Percentiles rank a stretch among this genome's conserved stretches.
Conservation (phyloP, 1,284 basidiomycete species). For the Schizophyllum amplum region DNA sequence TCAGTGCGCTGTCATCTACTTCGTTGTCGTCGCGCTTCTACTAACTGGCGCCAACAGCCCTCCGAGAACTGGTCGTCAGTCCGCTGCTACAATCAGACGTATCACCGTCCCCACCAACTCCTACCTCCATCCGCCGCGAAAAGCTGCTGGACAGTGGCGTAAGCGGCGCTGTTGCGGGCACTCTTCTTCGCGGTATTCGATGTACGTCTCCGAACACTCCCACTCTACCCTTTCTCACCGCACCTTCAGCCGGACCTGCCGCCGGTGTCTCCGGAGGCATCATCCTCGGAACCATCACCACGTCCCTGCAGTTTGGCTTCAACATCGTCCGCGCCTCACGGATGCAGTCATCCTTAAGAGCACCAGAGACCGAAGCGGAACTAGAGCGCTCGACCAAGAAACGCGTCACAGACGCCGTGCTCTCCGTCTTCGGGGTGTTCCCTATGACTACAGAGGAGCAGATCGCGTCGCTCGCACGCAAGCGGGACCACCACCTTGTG, state of each 20-base stretch:
- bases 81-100: slow-evolving; percentile 40
- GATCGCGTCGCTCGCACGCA: too few relatives aligned
- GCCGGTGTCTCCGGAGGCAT: slow-evolving; percentile 41
- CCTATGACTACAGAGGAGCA: too few relatives aligned
- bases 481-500: too few relatives aligned
- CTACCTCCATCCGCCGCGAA: slow-evolving; percentile 33
- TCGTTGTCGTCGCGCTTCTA: not conserved
- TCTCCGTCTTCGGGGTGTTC: too few relatives aligned
- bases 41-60: slow-evolving; percentile 29
- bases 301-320: not conserved
- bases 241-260: slow-evolving; percentile 24
- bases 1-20: slow-evolving; percentile 39
- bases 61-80: slow-evolving; percentile 58
- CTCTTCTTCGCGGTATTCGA: slow-evolving; percentile 31
- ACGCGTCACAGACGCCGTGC: too few relatives aligned
- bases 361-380: not conserved
- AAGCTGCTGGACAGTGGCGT: slow-evolving; percentile 54
- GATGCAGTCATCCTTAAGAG: not conserved
- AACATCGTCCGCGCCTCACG: not conserved
- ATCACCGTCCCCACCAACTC: slow-evolving; percentile 17
- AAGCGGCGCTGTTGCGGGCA: slow-evolving; percentile 58
- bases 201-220: slow-evolving; percentile 20
- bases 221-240: not conserved
- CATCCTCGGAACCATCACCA: slow-evolving; percentile 30
- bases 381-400: too few relatives aligned